Evolutionary conservation across 352 stramenopile species (phyloP).

Genomic region (Elongisporangium anandrum): DNA sequence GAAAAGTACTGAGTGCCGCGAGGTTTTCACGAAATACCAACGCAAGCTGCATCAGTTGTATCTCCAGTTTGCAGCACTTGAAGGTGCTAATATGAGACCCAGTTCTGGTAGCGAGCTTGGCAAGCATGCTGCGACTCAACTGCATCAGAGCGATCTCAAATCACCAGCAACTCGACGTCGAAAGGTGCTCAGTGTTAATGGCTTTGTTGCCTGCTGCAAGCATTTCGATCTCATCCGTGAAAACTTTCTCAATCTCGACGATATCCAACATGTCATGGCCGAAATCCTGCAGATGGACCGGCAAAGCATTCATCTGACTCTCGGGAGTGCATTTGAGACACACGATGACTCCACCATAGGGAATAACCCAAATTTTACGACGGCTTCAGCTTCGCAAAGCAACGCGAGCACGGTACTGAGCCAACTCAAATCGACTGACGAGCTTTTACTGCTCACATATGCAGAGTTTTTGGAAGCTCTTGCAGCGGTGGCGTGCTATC

Average conservation of each 20-base stretch:
- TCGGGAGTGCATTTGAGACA: constrained; percentile 3
- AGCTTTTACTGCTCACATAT: constrained; percentile 43
- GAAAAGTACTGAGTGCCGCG: constrained; percentile 40
- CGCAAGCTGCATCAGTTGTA: constrained; percentile 41
- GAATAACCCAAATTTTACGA: constrained; percentile 4
- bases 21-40: constrained; percentile 47
- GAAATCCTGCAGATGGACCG: constrained; percentile 60
- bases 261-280: constrained; percentile 55
- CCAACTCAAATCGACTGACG: constrained; percentile 3
- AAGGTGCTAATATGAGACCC: constrained; percentile 2
- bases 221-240: constrained; percentile 55
- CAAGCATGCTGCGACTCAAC: not conserved
- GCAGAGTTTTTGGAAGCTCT: constrained; percentile 58
- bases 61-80: constrained; percentile 27
- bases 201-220: constrained; percentile 37
- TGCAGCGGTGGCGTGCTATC: constrained; percentile 52
- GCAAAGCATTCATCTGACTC: constrained; percentile 39
- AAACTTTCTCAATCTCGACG: constrained; percentile 52
- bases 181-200: constrained; percentile 45
- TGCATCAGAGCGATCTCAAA: not conserved
- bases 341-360: not conserved
- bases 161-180: not conserved
- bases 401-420: not conserved
- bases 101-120: not conserved
- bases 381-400: not conserved